Evolutionary conservation across 768 basidiomycete genomes (phyloP), one percentile per base, ranked within the genome.

Genomic region (Suillus luteus): DNA sequence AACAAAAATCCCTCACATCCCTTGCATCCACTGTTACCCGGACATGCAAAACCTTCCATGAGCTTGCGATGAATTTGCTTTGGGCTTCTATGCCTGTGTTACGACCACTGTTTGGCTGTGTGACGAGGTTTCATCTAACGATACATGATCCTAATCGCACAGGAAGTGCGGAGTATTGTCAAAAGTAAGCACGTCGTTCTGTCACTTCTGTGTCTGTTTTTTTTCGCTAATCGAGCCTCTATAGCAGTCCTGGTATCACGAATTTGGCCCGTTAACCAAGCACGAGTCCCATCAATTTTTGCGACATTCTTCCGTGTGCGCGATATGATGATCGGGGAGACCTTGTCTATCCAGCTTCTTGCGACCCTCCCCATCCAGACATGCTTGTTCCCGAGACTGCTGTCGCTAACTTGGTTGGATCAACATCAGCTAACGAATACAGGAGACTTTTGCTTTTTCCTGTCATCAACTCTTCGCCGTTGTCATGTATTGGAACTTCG

Each of bases 1-100:
- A 22, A 15, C 22, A 2, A 5, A 19, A 7, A 59, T 40, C 61
- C 37, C 41, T 62, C 3, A 3, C 31, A 31, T 31, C 31, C 4
- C 31, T 31, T 27, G 37, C 37, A 31, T 57, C 55, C 5, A 37
- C n/a, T n/a, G n/a, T 62, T 14, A 55, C 61, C 17, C 40, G 37
- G 55, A 62, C 61, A 58, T 62, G 61, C 55, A 62, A 31, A 59
- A 62, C 55, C 17, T 58, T 62, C 24, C n/a, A 62, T n/a, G 41
- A 27, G 19, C 61, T 37, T 15, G 61, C 61, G 8, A 58, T 62
- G 55, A 37, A 62, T 40, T 37, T 38, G 17, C 37, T 62, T n/a
- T 62, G 61, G 61, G 35, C 33, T n/a, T 17, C 41, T 4, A 38
- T 62, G 11, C 22, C 3, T 38, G 57, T 24, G 10, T 19, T 58